Evolutionary conservation across 139 green algal genomes (phyloP), one percentile per base, ranked within the genome.

Genomic region (Dunaliella primolecta): DNA sequence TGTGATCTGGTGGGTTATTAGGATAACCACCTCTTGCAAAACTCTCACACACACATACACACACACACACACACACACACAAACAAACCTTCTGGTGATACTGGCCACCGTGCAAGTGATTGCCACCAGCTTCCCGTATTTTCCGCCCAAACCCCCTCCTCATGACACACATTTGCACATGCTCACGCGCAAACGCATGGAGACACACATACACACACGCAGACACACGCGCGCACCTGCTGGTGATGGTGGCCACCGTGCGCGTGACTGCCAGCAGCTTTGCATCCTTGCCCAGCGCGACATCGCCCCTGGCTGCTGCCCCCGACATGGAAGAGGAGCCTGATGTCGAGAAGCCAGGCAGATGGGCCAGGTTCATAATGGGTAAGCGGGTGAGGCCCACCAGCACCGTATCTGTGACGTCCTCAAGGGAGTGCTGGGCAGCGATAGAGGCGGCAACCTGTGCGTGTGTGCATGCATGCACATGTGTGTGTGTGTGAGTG

Each of bases 211-310:
- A 33, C 70, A 81, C 2, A 46, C 29, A 83, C 21, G 33, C 24
- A 72, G 3, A 75, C 82, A 55, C 21, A 30, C 2, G 1, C 33
- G 30, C 84, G 72, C 85, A 95, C 93, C 91, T 88, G 78, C 96
- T 95, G 27, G 94, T 94, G 7, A 98, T 87, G 20, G 75, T 75
- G 56, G 98, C 98, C 27, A 96, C 88, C 0, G 95, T 89, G 76
- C 94, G 88, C 20, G 94, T 91, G 32, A 95, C 95, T 37, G 90
- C 88, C 2, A 90, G 84, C 33, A 94, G 91, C 82, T 95, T 96
- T 36, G 75, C 72, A 78, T 95, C 90, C 75, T 92, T 87, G 0
- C 95, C 96, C 86, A 98, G 97, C 0, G 83, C 87, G 0, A 96
- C 86, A 0, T 91, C 86, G 83, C 71, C 85, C 74, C 33, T 30